Percentiles rank a stretch among this genome's conserved stretches.
Evolutionary conservation across 1,284 basidiomycete species (phyloP).

Genomic region (Crucibulum parvulum): DNA sequence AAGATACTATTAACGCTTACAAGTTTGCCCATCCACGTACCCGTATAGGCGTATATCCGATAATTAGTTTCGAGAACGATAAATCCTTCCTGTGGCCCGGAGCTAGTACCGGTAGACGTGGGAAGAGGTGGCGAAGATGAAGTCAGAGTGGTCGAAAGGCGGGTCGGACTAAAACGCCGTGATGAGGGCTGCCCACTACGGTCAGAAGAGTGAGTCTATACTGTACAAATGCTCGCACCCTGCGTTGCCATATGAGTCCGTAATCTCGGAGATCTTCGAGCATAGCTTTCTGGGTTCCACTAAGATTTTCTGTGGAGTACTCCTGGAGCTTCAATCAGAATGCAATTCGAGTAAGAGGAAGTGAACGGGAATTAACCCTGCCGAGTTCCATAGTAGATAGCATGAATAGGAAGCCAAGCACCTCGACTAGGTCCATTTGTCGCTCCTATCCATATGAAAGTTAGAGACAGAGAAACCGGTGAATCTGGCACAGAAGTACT

Average conservation of each 20-base stretch:
- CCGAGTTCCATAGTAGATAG: conserved; percentile 88
- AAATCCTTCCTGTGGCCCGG: conserved; percentile 82
- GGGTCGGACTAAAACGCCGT: conserved; percentile 93
- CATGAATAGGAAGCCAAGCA: conserved; percentile 95
- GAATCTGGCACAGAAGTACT: conserved; percentile 18
- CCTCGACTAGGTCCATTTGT: conserved; percentile 92
- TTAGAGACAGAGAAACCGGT: conserved; percentile 10
- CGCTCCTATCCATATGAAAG: conserved; percentile 60
- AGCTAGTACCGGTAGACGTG: conserved; percentile 62
- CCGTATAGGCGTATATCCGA: conserved; percentile 97
- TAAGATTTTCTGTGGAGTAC: conserved; percentile 87
- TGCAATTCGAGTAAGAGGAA: conserved; percentile 13
- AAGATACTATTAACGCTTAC: no score
- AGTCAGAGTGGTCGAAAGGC: conserved; percentile 92
- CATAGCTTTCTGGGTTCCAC: conserved; percentile 83
- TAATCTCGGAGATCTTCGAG: conserved; percentile 92
- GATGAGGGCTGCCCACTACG: conserved; percentile 58
- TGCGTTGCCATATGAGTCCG: conserved; percentile 89
- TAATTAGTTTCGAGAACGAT: conserved; percentile 99
- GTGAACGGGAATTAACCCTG: conserved; percentile 54
- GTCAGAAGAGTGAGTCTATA: conserved; percentile 42
- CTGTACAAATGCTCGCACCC: conserved; percentile 55
- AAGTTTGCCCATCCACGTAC: conserved; percentile 42
- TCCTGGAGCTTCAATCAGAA: conserved; percentile 56
- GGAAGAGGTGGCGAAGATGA: conserved; percentile 79